These are phyloP conservation scores for Epichloe glyceriae DNA, from an alignment of 2,329 filamentous ascomycete species.

Conservation along the genomic window DNA sequence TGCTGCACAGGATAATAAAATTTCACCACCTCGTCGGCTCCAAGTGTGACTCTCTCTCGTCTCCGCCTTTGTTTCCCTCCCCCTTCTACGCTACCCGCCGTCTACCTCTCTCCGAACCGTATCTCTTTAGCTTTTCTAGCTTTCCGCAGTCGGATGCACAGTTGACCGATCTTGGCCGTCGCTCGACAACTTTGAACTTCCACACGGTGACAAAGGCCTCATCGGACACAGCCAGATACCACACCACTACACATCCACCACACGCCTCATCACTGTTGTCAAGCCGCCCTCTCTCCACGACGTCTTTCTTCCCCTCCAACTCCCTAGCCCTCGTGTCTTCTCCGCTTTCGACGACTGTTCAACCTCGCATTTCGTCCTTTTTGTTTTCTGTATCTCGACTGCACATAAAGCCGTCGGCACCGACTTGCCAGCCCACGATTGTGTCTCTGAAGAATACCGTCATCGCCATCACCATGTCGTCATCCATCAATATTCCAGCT, in stretches of 20 bases:
- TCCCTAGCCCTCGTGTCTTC: background rate
- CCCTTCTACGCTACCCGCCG: background rate
- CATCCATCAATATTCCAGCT: slow-evolving; percentile 56
- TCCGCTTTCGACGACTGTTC: background rate
- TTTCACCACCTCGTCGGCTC: background rate
- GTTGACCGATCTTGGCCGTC: background rate
- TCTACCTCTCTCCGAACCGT: background rate
- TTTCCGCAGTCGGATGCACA: slow-evolving; percentile 4
- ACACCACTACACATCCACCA: background rate
- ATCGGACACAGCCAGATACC: background rate
- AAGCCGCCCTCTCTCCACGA: background rate
- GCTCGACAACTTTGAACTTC: background rate
- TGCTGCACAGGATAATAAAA: background rate
- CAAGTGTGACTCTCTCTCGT: background rate
- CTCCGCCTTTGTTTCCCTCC: background rate
- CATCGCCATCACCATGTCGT: slow-evolving; percentile 38
- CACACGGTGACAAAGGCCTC: background rate
- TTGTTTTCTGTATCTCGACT: background rate
- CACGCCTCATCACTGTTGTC: background rate
- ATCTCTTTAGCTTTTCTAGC: too few relatives aligned
- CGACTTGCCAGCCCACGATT: background rate
- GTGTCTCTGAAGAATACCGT: background rate
- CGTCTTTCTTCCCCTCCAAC: background rate
- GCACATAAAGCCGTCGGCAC: background rate
- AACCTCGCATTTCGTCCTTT: background rate